Conservation (phyloP, 129 eudicot species). For the Flaveria sonorensis region DNA sequence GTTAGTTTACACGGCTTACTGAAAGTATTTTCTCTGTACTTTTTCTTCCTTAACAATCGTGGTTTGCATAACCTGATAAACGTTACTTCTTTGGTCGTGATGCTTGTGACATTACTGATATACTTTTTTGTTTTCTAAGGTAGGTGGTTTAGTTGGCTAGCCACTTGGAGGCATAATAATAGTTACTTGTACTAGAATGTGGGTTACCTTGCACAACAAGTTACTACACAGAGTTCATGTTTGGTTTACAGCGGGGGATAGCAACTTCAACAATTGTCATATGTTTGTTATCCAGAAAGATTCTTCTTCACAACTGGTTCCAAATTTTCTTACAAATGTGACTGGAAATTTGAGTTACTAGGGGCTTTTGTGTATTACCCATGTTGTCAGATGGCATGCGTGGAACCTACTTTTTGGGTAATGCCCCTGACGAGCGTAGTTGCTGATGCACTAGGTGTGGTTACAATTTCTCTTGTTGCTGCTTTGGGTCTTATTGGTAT, state of each 20-base stretch:
- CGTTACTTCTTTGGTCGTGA: neutral
- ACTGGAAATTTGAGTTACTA: constrained; percentile 29
- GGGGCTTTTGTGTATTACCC: constrained; percentile 51
- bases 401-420: constrained; percentile 77
- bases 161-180: constrained; percentile 26
- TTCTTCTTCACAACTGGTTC: constrained; percentile 7
- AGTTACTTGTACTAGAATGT: constrained; percentile 20
- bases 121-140: constrained; percentile 14
- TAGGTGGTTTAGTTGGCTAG: constrained; percentile 38
- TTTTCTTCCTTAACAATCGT: neutral
- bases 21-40: neutral
- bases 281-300: constrained; percentile 10
- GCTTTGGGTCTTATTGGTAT: constrained; percentile 58
- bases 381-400: constrained; percentile 96
- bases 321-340: constrained; percentile 23
- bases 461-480: constrained; percentile 72
- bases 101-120: neutral
- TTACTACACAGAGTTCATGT: neutral
- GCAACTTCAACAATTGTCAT: constrained; percentile 18
- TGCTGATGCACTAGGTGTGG: constrained; percentile 99
- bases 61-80: neutral
- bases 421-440: constrained; percentile 89
- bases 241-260: constrained; percentile 10
- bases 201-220: constrained; percentile 4
- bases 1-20: too few species aligned